Base-by-base conservation (phyloP, 2,329 filamentous ascomycete genomes). In the Fusarium xyrophilum region DNA sequence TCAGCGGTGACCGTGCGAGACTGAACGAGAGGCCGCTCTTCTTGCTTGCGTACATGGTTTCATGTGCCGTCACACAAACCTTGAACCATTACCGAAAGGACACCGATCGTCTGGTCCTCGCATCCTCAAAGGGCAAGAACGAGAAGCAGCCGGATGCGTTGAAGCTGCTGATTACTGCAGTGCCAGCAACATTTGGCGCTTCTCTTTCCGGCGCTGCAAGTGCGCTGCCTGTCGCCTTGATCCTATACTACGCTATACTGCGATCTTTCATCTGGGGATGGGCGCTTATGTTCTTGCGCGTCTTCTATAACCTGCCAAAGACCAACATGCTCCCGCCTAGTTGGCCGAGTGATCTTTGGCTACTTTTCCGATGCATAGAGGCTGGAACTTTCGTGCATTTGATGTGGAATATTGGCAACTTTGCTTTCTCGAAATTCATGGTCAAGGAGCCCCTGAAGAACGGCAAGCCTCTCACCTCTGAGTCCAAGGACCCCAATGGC, bases 401-500 rank as follows among this genome's bases (percentile, higher is more conserved):
- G 23, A 79, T 96, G 33, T 97, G 94, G 93, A 86, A 93, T 60
- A 82, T 90, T 27, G 88, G 89, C 40, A 96, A 96, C 75, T 81
- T 86, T 30, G 87, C 91, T 28, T 97, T 97, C 76, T 90, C 91
- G 8, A 80, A 89, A n/a, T 93, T 93, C 77, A 87, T 97, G 74
- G 88, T 89, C 28, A 90, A 91, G 76, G 88, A 91, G 72, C 95
- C 95, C 1, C 77, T 97, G 56, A 97, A 97, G 82, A 92, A 92
- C 70, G 90, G 86, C n/a, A 87, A 90, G 73, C 93, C 94, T 7
- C 85, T 98, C 58, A 97, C 93, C 1, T 86, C 87, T 21, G 92
- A 95, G 70, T 92, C 93, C 19, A 96, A 92, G 75, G 94, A 97
- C 77, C 93, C 95, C 2, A 98, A 97, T 74, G 93, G 93, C 36